Evolutionary conservation across 805 yeast species (phyloP), one percentile per base, ranked within the genome.

Genomic region (Candida golubevii): DNA sequence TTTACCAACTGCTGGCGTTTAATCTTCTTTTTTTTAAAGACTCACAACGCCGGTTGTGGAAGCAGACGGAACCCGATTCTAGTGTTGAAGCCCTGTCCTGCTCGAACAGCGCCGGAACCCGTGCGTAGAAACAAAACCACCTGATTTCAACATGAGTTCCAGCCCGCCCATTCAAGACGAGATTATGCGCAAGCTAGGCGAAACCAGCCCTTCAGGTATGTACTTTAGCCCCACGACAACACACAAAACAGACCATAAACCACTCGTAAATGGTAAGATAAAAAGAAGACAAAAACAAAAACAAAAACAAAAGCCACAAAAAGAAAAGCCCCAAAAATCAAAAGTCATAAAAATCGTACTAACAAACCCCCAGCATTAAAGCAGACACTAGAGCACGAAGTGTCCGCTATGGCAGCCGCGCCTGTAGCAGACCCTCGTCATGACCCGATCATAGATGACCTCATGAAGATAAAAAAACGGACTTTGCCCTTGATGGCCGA

Each of bases 371-470:
- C 41, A 50, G 54, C 36, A 8, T 39, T 47, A 26, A 27, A 33
- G 27, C 39, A 36, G 29, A 43, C 35, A 9, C 38, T 45, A 15
- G 38, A 41, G 27, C 44, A 41, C 12, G 42, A 44, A 13, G 35
- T 44, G 12, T 40, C 47, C 10, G 35, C 42, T 18, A 33, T 42
- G 26, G 36, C 38, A 13, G 12, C 46, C 12, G 48, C 44, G 9
- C 39, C 42, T 4, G 27, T 26, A 11, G 31, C 35, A 6, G 44
- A 48, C 7, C 43, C 47, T 13, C n/a, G 32, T 10, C 44, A 38
- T 18, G 73, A 68, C 47, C 71, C 69, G n/a, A 64, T 66, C 9
- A 43, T 60, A 30, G 44, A 51, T 15, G 69, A 65, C 39, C 55
- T 69, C 36, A 51, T 59, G 57, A 68, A 65, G 39, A 49, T 68